Conservation (phyloP, 345 rosid species). For the Raphanus raphanistrum region DNA sequence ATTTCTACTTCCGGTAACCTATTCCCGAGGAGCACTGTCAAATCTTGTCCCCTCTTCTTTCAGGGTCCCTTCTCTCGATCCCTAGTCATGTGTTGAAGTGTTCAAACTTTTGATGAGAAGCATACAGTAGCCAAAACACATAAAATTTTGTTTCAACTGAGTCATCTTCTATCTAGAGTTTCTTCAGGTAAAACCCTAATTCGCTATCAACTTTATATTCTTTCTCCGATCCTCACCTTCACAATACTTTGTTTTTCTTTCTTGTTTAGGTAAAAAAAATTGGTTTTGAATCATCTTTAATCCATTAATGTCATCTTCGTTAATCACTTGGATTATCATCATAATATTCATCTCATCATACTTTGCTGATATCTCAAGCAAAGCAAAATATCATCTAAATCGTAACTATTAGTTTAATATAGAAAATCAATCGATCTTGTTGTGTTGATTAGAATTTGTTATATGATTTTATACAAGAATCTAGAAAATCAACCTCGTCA, state of each 20-base stretch:
- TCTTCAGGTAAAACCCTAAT: constrained; percentile 42
- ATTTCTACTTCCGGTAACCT: constrained; percentile 42
- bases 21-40: constrained; percentile 42
- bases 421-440: neutral
- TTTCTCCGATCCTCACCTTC: neutral
- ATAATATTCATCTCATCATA: constrained; percentile 25
- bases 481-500: neutral
- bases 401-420: neutral
- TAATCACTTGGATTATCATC: constrained; percentile 25
- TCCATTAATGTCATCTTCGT: constrained; percentile 8
- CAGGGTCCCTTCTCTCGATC: constrained; percentile 22
- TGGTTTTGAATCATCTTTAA: constrained; percentile 8
- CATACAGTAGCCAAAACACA: constrained; percentile 1
- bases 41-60: constrained; percentile 33
- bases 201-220: constrained; percentile 1
- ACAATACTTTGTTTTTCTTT: constrained; percentile 5
- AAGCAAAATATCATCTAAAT: constrained; percentile 34
- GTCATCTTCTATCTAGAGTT: constrained; percentile 19
- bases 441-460: neutral
- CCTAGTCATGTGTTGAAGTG: constrained; percentile 36
- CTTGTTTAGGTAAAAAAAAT: constrained; percentile 11
- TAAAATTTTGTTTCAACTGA: constrained; percentile 11
- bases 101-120: constrained; percentile 14
- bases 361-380: constrained; percentile 45
- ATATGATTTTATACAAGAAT: neutral